phyloP scores from a whole-genome alignment of 2,329 filamentous ascomycete genomes.

The Pyrenochaeta sp. region DNA sequence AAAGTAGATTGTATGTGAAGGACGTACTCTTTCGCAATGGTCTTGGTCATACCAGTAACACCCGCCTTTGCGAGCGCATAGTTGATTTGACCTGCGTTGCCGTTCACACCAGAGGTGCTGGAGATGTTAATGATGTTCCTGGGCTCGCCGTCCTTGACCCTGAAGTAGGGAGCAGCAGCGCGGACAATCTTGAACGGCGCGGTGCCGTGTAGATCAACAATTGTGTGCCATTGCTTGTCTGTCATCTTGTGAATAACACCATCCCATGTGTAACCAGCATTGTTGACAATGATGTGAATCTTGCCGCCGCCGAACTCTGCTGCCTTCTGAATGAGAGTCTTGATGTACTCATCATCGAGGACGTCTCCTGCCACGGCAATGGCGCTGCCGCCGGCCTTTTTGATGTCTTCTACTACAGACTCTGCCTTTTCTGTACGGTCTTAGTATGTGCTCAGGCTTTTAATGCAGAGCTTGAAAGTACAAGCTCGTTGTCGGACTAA shows the following conservation, averaged over 20 bases:
- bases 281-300: constrained; percentile 91
- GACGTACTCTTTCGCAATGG: constrained; percentile 78
- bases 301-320: constrained; percentile 86
- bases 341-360: constrained; percentile 74
- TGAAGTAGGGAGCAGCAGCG: constrained; percentile 84
- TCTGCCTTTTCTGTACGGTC: constrained; percentile 70
- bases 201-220: constrained; percentile 82
- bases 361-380: constrained; percentile 81
- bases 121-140: constrained; percentile 85
- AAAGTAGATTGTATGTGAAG: background rate
- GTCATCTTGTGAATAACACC: constrained; percentile 92
- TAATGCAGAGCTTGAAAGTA: background rate
- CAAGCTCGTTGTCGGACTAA: background rate
- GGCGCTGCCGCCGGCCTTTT: constrained; percentile 70
- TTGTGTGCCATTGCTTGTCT: constrained; percentile 91
- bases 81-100: constrained; percentile 91
- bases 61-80: constrained; percentile 88
- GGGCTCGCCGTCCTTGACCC: constrained; percentile 81
- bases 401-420: constrained; percentile 75
- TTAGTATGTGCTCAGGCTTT: constrained; percentile 13
- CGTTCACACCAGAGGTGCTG: constrained; percentile 81
- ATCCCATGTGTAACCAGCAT: constrained; percentile 93
- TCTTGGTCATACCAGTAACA: constrained; percentile 83
- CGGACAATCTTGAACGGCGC: constrained; percentile 85
- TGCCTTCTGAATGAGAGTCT: constrained; percentile 74